phyloP scores from a whole-genome alignment of 2,329 filamentous ascomycete species.

The Falciphora oryzae region DNA sequence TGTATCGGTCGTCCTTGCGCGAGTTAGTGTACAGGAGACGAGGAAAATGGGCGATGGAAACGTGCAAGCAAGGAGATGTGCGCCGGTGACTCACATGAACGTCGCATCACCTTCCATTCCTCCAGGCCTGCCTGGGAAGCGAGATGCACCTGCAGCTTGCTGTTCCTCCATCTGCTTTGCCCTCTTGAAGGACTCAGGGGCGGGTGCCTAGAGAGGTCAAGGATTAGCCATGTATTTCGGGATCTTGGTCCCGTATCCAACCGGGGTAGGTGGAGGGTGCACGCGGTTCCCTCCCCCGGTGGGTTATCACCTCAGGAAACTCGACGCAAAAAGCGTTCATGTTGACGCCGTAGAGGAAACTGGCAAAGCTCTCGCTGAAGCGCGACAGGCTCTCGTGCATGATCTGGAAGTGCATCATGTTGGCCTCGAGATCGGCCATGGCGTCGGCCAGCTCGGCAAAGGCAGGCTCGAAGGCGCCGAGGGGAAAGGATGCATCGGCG shows the following conservation, averaged over 20 bases:
- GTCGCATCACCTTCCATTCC: conserved; percentile 65
- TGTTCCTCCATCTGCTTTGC: conserved; percentile 53
- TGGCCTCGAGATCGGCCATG: conserved; percentile 92
- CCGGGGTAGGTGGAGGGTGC: background rate
- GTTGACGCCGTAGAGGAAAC: conserved; percentile 91
- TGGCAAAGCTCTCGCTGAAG: conserved; percentile 94
- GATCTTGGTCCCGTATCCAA: too few species aligned
- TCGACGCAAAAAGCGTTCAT: conserved; percentile 99
- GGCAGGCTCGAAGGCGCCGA: conserved; percentile 78
- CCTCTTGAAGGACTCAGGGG: conserved; percentile 74
- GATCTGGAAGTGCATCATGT: conserved; percentile 94
- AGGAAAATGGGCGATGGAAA: background rate
- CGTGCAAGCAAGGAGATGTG: too few species aligned
- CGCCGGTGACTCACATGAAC: conserved; percentile 57
- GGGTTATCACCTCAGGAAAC: conserved; percentile 69
- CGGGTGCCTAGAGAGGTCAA: conserved; percentile 56
- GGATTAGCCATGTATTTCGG: conserved; percentile 4
- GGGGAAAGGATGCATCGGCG: conserved; percentile 53
- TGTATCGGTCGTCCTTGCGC: conserved; percentile 74
- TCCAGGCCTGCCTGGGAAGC: conserved; percentile 22
- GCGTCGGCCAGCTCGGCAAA: conserved; percentile 92
- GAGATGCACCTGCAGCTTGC: conserved; percentile 10
- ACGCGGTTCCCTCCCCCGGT: too few species aligned
- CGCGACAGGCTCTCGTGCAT: conserved; percentile 93
- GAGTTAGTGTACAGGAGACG: conserved; percentile 12